Base-by-base conservation (phyloP, 2,329 filamentous ascomycete species). In the Boeremia exigua region DNA sequence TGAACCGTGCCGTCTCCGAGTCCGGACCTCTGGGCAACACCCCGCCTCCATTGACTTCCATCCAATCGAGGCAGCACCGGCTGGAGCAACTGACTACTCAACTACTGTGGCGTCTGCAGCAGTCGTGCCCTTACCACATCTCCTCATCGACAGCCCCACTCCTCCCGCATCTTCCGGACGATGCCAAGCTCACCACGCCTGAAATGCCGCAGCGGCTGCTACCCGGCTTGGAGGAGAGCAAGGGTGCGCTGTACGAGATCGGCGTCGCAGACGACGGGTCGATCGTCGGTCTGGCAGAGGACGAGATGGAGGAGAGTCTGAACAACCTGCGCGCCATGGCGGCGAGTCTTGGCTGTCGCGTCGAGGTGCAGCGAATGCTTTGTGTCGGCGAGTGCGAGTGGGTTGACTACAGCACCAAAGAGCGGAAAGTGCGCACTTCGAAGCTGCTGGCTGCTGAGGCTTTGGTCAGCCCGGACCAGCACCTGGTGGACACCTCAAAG, bases 201-300 rank as follows among this genome's bases (percentile, higher is more conserved):
- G 78, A 79, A 23, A 80, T 82, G 61, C 83, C 83, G 7, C 79
- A 80, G 37, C 82, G 80, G 45, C 76, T 88, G 29, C 75, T 87
- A 11, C 84, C 93, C 2, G 92, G 95, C 0, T 79, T 99, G 8
- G 94, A 98, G 72, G 93, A 96, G 72, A 97, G 92, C 14, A 89
- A 91, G 63, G 95, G 95, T 5, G 95, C 95, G 1, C 77, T 98
- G 45, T 99, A 99, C 67, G 94, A 99, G 75, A 96, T 99, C 73
- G 95, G 95, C 0, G 92, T 99, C 9, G 90, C 93, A 27, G 95
- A 99, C 73, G 92, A 98, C 77, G 95, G 95, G 7, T 92, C 89
- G 0, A 87, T 99, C 54, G 86, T 96, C 37, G 95, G 95, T 0
- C 80, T 99, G 42, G 90, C 91, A 2, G 87, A 90, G 61, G 92